Conservation (phyloP, 495 filamentous ascomycete species). For the Barbatosphaeria neglecta region DNA sequence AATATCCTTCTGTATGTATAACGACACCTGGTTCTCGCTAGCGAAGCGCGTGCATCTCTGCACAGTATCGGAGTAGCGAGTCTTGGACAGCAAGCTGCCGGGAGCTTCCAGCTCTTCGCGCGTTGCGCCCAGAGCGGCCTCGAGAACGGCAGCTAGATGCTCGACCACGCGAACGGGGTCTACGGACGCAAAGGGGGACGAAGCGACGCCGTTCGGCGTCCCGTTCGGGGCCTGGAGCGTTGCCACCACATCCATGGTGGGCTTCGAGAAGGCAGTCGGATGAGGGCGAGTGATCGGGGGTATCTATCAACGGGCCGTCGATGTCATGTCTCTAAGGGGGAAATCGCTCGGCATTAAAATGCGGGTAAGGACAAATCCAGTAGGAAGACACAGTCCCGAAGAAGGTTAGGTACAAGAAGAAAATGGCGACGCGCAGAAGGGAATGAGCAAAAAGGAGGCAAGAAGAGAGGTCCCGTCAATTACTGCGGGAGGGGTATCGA, state of each 20-base stretch:
- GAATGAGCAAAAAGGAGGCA: neutral
- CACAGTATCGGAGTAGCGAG: slow-evolving; percentile 61
- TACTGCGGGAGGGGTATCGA: no score
- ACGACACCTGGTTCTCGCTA: slow-evolving; percentile 67
- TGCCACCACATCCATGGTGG: slow-evolving; percentile 34
- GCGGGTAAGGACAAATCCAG: neutral
- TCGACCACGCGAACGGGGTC: slow-evolving; percentile 53
- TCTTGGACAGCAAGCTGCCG: slow-evolving; percentile 70
- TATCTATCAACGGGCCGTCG: neutral
- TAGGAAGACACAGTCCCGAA: neutral
- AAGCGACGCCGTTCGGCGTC: slow-evolving; percentile 28
- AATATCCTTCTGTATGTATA: slow-evolving; percentile 85
- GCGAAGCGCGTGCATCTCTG: slow-evolving; percentile 84
- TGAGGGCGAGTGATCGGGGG: slow-evolving; percentile 3
- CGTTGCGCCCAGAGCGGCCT: slow-evolving; percentile 75
- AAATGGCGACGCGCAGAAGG: no score
- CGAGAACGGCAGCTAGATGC: slow-evolving; percentile 66
- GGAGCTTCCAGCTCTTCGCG: slow-evolving; percentile 64
- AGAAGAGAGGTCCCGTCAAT: no score
- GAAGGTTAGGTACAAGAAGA: neutral
- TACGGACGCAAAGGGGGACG: slow-evolving; percentile 31
- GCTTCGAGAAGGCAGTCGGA: neutral
- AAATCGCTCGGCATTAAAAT: neutral
- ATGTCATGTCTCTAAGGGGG: slow-evolving; percentile 2
- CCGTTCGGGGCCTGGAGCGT: slow-evolving; percentile 28